These are phyloP conservation scores for Triadica sebifera DNA, from an alignment of 345 rosid species.

Conservation along the genomic window DNA sequence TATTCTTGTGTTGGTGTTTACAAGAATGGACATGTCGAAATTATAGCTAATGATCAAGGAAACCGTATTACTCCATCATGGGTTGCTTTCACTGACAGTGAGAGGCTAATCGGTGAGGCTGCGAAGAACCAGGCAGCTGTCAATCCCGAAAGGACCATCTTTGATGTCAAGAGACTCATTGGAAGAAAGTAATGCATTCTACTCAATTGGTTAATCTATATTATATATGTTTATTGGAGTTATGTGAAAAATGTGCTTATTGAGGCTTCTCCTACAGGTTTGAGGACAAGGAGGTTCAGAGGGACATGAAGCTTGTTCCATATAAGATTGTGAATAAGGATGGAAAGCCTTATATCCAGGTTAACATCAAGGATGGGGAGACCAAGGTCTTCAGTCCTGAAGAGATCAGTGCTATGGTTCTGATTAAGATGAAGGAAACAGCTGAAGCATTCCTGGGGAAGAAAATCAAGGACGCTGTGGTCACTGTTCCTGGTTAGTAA, in stretches of 20 bases:
- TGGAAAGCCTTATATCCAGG: slow-evolving; percentile 93
- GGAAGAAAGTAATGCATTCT: slow-evolving; percentile 71
- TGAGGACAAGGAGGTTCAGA: slow-evolving; percentile 94
- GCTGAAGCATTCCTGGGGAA: slow-evolving; percentile 97
- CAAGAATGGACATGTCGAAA: slow-evolving; percentile 94
- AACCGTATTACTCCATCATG: slow-evolving; percentile 97
- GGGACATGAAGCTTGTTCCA: slow-evolving; percentile 86
- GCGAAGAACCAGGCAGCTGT: slow-evolving; percentile 97
- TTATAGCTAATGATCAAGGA: slow-evolving; percentile 97
- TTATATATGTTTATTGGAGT: background rate
- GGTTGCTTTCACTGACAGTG: slow-evolving; percentile 92
- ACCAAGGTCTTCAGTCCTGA: slow-evolving; percentile 95
- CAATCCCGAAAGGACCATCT: slow-evolving; percentile 79
- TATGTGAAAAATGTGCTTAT: background rate
- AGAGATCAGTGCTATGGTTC: slow-evolving; percentile 89
- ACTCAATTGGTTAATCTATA: background rate
- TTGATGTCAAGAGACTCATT: slow-evolving; percentile 90
- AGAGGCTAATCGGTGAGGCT: slow-evolving; percentile 95
- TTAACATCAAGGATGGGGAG: slow-evolving; percentile 86
- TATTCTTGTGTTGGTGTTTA: slow-evolving; percentile 98
- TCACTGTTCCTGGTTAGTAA: slow-evolving; percentile 92
- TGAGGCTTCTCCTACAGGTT: slow-evolving; percentile 46
- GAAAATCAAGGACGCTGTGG: slow-evolving; percentile 97
- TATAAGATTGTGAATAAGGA: slow-evolving; percentile 89
- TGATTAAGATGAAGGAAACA: slow-evolving; percentile 95